Evolutionary conservation across 1,139 yeast species (phyloP).

Genomic region (Candida gigantensis): DNA sequence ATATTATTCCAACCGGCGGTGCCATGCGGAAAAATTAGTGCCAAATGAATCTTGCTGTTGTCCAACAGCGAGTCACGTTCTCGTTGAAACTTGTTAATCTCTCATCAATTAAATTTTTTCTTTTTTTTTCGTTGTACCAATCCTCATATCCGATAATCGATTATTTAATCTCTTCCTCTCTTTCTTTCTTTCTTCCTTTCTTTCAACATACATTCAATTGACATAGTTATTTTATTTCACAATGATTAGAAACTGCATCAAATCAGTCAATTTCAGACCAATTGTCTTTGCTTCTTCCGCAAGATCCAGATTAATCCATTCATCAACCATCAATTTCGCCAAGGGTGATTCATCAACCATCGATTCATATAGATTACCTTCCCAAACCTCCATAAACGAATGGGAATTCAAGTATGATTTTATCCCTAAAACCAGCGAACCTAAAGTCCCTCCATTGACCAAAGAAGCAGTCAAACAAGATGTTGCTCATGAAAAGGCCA

Average conservation of each 20-base stretch:
- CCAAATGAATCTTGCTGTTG: too few species aligned
- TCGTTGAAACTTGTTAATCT: background rate
- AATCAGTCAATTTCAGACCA: constrained; percentile 16
- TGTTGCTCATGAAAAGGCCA: constrained; percentile 44
- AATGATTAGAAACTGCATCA: constrained; percentile 15
- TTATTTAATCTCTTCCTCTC: background rate
- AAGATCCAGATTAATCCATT: constrained; percentile 8
- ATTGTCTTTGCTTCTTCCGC: constrained; percentile 9
- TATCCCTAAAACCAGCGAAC: constrained; percentile 44
- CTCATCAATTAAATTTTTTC: background rate
- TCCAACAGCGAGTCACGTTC: background rate
- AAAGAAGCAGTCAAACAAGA: constrained; percentile 53
- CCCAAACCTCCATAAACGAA: constrained; percentile 50
- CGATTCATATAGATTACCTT: constrained; percentile 46
- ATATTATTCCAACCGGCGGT: too few species aligned
- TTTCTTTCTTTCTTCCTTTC: background rate
- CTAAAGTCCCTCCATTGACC: constrained; percentile 55
- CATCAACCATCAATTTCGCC: constrained; percentile 20
- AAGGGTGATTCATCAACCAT: constrained; percentile 49
- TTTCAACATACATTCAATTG: background rate
- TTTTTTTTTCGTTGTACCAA: background rate
- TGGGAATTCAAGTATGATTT: constrained; percentile 56
- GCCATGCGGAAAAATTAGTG: too few species aligned
- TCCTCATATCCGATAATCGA: constrained; percentile 4
- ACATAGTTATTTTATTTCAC: background rate